Conservation (phyloP, 148 eudicot genomes). For the Spergularia bocconei region DNA sequence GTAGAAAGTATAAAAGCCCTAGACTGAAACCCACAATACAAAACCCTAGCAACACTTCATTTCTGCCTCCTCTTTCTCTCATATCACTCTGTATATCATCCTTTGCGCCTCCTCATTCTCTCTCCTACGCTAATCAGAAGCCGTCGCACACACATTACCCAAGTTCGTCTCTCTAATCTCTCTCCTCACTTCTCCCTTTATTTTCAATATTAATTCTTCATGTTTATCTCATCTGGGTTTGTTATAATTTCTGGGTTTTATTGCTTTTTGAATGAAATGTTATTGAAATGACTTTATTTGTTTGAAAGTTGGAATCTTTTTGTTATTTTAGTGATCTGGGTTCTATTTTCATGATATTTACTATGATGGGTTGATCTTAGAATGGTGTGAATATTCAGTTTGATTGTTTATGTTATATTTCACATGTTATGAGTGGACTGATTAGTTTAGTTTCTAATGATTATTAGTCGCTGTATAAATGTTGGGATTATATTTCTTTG, state of each 20-base stretch:
- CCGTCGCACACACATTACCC: not conserved
- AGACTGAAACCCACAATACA: not conserved
- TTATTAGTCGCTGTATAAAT: not conserved
- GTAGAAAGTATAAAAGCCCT: constrained; percentile 4
- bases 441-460: not conserved
- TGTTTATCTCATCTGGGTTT: not conserved
- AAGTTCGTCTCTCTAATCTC: not conserved
- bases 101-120: not conserved
- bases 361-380: not conserved
- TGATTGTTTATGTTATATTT: not conserved
- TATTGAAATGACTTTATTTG: not conserved
- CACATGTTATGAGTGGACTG: not conserved
- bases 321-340: not conserved
- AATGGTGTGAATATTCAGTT: not conserved
- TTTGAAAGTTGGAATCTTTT: not conserved
- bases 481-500: not conserved
- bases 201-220: not conserved
- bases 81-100: not conserved
- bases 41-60: constrained; percentile 10
- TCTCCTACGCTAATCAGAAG: not conserved
- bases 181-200: not conserved
- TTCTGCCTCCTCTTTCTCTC: not conserved
- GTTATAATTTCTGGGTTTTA: not conserved
- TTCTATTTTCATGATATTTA: not conserved
- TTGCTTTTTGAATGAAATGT: not conserved